Conservation (phyloP, 208 protist species). For the Paratrypanosoma confusum region DNA sequence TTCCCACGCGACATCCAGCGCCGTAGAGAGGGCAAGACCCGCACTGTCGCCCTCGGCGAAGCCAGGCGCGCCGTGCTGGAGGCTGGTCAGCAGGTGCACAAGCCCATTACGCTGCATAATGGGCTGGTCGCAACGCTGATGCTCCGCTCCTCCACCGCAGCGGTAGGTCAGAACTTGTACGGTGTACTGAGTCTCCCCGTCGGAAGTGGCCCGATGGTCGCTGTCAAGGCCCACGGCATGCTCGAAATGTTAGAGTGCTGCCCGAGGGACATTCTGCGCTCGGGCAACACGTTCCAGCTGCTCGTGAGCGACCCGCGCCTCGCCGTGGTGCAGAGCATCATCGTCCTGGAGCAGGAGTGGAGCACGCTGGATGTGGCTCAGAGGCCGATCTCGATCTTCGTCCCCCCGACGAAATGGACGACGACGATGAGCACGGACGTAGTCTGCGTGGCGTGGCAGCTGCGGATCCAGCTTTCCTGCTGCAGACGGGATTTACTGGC, state of each 20-base stretch:
- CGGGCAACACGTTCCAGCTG: slow-evolving; percentile 1
- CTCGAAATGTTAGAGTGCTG: slow-evolving; percentile 26
- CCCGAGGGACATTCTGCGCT: slow-evolving; percentile 2
- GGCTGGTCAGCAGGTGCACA: slow-evolving; percentile 16
- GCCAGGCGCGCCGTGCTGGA: slow-evolving; percentile 8
- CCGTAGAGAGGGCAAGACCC: slow-evolving; percentile 10
- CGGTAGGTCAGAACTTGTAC: slow-evolving; percentile 24
- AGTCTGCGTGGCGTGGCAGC: slow-evolving; percentile 21
- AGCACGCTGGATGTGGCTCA: slow-evolving; percentile 9
- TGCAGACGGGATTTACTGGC: not conserved
- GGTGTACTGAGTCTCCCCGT: slow-evolving; percentile 14
- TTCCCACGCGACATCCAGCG: slow-evolving; percentile 15
- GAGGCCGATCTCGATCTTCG: slow-evolving; percentile 12
- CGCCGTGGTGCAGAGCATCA: slow-evolving; percentile 11
- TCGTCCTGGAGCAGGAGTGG: slow-evolving; percentile 13
- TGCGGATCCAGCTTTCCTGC: slow-evolving; percentile 15
- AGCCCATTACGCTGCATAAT: slow-evolving; percentile 14
- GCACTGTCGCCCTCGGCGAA: slow-evolving; percentile 5
- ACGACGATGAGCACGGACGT: slow-evolving; percentile 23
- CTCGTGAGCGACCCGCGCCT: slow-evolving; percentile 8
- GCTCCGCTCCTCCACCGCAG: slow-evolving; percentile 20
- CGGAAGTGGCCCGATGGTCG: not conserved
- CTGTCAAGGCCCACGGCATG: slow-evolving; percentile 11
- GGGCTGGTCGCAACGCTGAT: slow-evolving; percentile 14
- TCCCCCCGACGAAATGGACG: slow-evolving; percentile 8